Evolutionary conservation across 805 yeast species (phyloP), one percentile per base, ranked within the genome.

Genomic region (Metschnikowia lachancei): DNA sequence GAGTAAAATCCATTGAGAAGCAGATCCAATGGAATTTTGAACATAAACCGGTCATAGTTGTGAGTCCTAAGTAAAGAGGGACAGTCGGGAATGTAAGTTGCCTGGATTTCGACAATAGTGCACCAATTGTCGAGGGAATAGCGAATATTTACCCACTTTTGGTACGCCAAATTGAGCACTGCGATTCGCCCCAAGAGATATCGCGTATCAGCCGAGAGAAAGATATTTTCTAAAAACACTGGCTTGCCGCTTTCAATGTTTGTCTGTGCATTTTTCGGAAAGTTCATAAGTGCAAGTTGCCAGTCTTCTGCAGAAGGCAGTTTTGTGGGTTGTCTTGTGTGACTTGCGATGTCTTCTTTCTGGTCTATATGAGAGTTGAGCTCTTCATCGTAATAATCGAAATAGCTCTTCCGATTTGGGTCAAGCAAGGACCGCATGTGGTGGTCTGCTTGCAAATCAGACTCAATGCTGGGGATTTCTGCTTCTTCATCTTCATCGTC

Each of bases 121-220:
- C 68, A 69, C 98, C 98, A 91, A 57, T 74, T 67, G 62, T 92
- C 89, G 52, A 82, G 71, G 0, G 96, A 80, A 66, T 88, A 91
- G 45, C 90, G 74, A 13, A 87, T 76, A 13, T 80, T 76, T 16
- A 92, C 85, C 22, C 66, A 60, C 64, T 91, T 91, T 30, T 80
- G 75, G 64, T 73, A 91, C 10, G 84, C 73, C 4, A 87, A 44
- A 67, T 91, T 92, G 57, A 80, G 78, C 22, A 87, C 97, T 2
- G 92, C 87, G 38, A 91, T 72, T 43, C 82, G 82, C 1, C 97
- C 97, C 41, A 79, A 62, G 13, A 91, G 66, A 46, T 69, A 71
- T 47, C 75, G 74, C 53, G 78, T 77, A 52, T 84, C 87, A 8
- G 75, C 65, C 31, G 82, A 74, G 22, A 88, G 67, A 54, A 79